A percentile compares a stretch with the other conserved stretches of the same genome.
Conservation (phyloP, 2,329 filamentous ascomycete species). For the Fusarium tanahbumbuense region DNA sequence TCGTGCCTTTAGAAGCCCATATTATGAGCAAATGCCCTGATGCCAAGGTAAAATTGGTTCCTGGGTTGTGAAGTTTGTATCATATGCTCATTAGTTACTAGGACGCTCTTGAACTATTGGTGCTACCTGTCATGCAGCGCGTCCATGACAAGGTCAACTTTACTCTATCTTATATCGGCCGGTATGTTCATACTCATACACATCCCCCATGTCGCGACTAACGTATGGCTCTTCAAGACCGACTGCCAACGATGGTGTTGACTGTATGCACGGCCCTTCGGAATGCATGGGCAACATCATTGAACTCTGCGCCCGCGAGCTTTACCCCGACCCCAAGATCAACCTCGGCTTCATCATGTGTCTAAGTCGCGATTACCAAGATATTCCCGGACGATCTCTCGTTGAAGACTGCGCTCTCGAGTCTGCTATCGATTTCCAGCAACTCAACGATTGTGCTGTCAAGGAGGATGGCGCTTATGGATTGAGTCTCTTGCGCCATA, state of each 20-base stretch:
- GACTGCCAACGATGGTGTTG: slow-evolving; percentile 82
- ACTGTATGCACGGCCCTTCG: slow-evolving; percentile 87
- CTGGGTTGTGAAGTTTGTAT: neutral
- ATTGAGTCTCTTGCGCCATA: slow-evolving; percentile 73
- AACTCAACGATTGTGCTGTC: slow-evolving; percentile 84
- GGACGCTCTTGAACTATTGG: slow-evolving; percentile 82
- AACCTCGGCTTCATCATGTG: slow-evolving; percentile 96
- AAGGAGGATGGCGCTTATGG: slow-evolving; percentile 79
- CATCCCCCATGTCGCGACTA: neutral
- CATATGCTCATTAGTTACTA: slow-evolving; percentile 43
- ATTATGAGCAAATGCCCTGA: slow-evolving; percentile 99
- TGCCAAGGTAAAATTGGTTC: slow-evolving; percentile 65
- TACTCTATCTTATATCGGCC: slow-evolving; percentile 88
- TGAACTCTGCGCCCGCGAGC: slow-evolving; percentile 86
- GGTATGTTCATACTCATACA: slow-evolving; percentile 57
- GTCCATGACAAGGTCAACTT: slow-evolving; percentile 90
- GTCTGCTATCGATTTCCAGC: slow-evolving; percentile 85
- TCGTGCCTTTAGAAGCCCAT: slow-evolving; percentile 88
- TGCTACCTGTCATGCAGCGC: slow-evolving; percentile 88
- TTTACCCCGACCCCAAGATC: slow-evolving; percentile 87
- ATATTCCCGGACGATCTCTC: slow-evolving; percentile 82
- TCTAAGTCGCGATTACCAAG: slow-evolving; percentile 77
- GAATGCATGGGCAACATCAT: slow-evolving; percentile 96
- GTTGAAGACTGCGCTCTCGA: slow-evolving; percentile 90
- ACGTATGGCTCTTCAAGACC: slow-evolving; percentile 57